These are phyloP conservation scores for Phytophthora sansomeana DNA, from an alignment of 352 stramenopile species.

Conservation along the genomic window DNA sequence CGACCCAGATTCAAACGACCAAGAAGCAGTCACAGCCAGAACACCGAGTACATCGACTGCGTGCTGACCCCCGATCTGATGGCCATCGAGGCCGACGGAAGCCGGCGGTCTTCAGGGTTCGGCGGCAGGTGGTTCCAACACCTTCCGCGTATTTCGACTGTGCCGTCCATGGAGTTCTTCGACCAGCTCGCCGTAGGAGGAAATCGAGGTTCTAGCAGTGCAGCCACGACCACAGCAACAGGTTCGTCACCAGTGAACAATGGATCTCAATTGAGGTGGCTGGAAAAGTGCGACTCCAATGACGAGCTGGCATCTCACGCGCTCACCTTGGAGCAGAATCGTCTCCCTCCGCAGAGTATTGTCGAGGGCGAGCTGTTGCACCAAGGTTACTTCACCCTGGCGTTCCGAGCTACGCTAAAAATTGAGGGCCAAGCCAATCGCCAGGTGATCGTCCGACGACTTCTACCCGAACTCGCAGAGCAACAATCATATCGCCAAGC, in stretches of 20 bases:
- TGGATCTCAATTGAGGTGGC: conserved; percentile 4
- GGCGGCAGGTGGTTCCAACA: conserved; percentile 35
- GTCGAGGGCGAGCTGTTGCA: conserved; percentile 37
- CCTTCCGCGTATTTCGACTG: conserved; percentile 41
- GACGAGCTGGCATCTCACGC: conserved; percentile 25
- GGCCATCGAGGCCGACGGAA: conserved; percentile 38
- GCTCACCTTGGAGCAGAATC: conserved; percentile 37
- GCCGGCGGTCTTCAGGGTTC: conserved; percentile 22
- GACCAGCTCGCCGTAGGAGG: conserved; percentile 23
- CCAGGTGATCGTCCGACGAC: conserved; percentile 36
- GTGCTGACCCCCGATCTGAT: conserved; percentile 39
- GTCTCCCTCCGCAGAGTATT: conserved; percentile 34
- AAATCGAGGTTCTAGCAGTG: conserved; percentile 21
- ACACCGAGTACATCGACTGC: conserved; percentile 45
- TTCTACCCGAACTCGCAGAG: conserved; percentile 30
- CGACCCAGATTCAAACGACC: conserved; percentile 23
- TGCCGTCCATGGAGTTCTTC: conserved; percentile 42
- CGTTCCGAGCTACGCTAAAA: conserved; percentile 37
- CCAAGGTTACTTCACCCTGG: conserved; percentile 40
- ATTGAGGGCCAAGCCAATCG: conserved; percentile 34
- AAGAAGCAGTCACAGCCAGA: conserved; percentile 30
- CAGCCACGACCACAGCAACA: conserved; percentile 27
- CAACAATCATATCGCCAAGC: conserved; percentile 35
- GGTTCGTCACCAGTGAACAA: conserved; percentile 16
- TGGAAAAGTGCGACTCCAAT: conserved; percentile 30